A percentile compares a stretch with the other conserved stretches of the same genome.
Evolutionary conservation across 2,329 filamentous ascomycete species (phyloP).

Genomic region (Fusarium paranaense): DNA sequence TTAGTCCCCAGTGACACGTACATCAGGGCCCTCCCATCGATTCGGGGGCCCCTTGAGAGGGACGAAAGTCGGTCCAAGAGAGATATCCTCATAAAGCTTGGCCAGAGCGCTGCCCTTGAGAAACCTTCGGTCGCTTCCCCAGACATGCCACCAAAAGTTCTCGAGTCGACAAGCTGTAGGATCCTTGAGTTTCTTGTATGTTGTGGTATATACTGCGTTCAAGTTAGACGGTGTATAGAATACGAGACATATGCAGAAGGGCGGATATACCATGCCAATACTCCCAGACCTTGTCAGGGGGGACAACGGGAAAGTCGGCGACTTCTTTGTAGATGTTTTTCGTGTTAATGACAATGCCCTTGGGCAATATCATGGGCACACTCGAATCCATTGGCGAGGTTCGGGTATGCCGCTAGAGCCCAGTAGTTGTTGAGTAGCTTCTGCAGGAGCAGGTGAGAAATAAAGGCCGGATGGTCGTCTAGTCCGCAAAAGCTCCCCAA

Average conservation of each 20-base stretch:
- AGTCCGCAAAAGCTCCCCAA: slow-evolving; percentile 23
- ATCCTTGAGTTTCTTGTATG: slow-evolving; percentile 67
- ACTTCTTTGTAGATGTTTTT: slow-evolving; percentile 65
- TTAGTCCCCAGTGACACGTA: slow-evolving; percentile 46
- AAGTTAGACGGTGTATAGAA: slow-evolving; percentile 19
- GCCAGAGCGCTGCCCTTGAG: slow-evolving; percentile 67
- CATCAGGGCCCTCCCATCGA: slow-evolving; percentile 63
- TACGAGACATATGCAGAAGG: not conserved
- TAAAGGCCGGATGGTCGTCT: not conserved
- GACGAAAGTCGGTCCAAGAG: slow-evolving; percentile 67
- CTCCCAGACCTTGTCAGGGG: slow-evolving; percentile 64
- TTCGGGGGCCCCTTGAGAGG: slow-evolving; percentile 65
- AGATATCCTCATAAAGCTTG: slow-evolving; percentile 68
- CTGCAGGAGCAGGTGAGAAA: not conserved
- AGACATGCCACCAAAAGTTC: slow-evolving; percentile 76
- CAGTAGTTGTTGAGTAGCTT: slow-evolving; percentile 11
- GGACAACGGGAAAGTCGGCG: slow-evolving; percentile 62
- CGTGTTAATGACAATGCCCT: slow-evolving; percentile 68
- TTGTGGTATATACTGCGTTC: slow-evolving; percentile 68
- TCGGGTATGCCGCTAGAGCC: slow-evolving; percentile 11
- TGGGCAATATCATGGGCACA: slow-evolving; percentile 63
- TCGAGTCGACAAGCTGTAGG: slow-evolving; percentile 72
- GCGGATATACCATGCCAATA: slow-evolving; percentile 67
- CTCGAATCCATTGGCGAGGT: slow-evolving; percentile 48
- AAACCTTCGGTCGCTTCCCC: slow-evolving; percentile 67